A percentile compares a stretch with the other conserved stretches of the same genome.
phyloP scores from a whole-genome alignment of 2,329 filamentous ascomycete species.

The Pseudogymnoascus sp. region DNA sequence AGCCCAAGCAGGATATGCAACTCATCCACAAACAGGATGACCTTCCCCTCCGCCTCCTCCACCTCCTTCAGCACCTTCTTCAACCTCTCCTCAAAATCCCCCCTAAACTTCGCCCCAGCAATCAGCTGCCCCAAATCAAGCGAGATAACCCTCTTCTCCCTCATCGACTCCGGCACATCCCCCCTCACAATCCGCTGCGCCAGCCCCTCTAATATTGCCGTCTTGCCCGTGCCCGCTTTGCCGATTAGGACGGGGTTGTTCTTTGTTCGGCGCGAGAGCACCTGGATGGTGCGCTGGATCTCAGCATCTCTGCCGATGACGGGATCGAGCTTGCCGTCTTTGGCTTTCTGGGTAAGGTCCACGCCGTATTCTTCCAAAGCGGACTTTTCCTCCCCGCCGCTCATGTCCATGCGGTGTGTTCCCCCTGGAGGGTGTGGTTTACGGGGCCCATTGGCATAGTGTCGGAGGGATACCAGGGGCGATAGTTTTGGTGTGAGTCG shows the following conservation, averaged over 20 bases:
- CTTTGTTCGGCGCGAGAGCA: conserved; percentile 85
- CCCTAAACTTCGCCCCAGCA: conserved; percentile 88
- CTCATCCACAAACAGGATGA: conserved; percentile 94
- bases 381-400: conserved; percentile 66
- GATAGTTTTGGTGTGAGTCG: conserved; percentile 23
- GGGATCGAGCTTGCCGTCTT: conserved; percentile 84
- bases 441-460: conserved; percentile 56
- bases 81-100: conserved; percentile 90
- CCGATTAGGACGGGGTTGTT: conserved; percentile 85
- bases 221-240: conserved; percentile 81
- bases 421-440: conserved; percentile 81
- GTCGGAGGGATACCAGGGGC: conserved; percentile 36
- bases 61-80: conserved; percentile 90
- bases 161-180: conserved; percentile 92
- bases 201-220: conserved; percentile 82
- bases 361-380: conserved; percentile 87
- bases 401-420: conserved; percentile 87
- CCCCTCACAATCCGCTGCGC: conserved; percentile 84
- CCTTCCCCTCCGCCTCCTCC: conserved; percentile 75
- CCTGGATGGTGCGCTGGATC: conserved; percentile 89
- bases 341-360: conserved; percentile 78
- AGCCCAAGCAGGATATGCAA: conserved; percentile 84
- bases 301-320: conserved; percentile 89
- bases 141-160: conserved; percentile 82
- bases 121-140: conserved; percentile 88